Evolutionary conservation across 2,329 filamentous ascomycete species (phyloP).

Genomic region (Calonectria pteridis): DNA sequence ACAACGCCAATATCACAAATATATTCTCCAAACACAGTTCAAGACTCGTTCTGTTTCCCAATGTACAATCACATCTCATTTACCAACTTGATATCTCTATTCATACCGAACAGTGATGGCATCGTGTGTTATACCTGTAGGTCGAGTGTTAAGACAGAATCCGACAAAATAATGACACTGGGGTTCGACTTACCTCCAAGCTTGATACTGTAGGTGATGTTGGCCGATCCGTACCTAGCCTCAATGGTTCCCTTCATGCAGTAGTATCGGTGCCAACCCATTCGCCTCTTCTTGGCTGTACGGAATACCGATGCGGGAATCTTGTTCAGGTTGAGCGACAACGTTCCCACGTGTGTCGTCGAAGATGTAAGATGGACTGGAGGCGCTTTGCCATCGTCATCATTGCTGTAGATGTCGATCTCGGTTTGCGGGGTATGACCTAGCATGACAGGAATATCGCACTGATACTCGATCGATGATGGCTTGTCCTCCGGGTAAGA

Average conservation of each 20-base stretch:
- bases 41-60: not conserved
- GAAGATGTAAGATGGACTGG: constrained; percentile 47
- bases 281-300: constrained; percentile 47
- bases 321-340: constrained; percentile 52
- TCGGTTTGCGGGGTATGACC: constrained; percentile 53
- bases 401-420: constrained; percentile 53
- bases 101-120: constrained; percentile 53
- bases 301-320: constrained; percentile 49
- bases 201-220: constrained; percentile 53
- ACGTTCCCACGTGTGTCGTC: constrained; percentile 49
- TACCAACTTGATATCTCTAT: constrained; percentile 16
- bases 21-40: not conserved
- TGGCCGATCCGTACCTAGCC: constrained; percentile 53
- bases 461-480: constrained; percentile 53
- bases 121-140: constrained; percentile 52
- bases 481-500: constrained; percentile 53
- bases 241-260: constrained; percentile 53
- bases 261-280: constrained; percentile 54
- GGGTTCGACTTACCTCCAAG: constrained; percentile 49
- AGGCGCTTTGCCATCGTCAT: constrained; percentile 48
- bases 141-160: constrained; percentile 25
- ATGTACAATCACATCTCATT: not conserved
- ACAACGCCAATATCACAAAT: constrained; percentile 13
- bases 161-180: not conserved
- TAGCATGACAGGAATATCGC: constrained; percentile 52